These are phyloP conservation scores for Penicillium simplicissimum DNA, from an alignment of 495 filamentous ascomycete genomes.

Conservation along the genomic window DNA sequence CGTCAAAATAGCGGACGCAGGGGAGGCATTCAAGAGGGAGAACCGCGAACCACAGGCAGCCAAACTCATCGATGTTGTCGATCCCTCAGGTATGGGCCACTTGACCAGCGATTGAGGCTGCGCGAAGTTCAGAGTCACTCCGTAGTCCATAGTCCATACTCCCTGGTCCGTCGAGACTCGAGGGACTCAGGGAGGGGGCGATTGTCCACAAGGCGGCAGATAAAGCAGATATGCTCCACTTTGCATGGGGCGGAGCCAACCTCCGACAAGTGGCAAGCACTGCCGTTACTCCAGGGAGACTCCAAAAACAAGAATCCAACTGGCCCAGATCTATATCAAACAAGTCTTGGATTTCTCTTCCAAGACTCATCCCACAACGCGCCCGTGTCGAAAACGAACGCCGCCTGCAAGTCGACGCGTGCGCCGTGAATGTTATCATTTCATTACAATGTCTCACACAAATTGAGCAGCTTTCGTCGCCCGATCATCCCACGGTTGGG, in stretches of 20 bases:
- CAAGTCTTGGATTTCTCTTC: not conserved
- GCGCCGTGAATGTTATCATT: not conserved
- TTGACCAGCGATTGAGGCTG: not conserved
- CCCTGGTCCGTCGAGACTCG: not conserved
- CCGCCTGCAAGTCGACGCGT: not conserved
- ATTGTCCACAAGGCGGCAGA: not conserved
- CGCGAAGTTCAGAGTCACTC: not conserved
- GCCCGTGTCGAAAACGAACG: not conserved
- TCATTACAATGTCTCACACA: not conserved
- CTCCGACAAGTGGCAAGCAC: not conserved
- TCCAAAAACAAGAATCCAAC: not conserved
- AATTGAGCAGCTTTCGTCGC: not conserved
- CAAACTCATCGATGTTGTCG: not conserved
- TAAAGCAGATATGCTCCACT: not conserved
- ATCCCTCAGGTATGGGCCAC: not conserved
- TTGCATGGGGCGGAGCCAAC: not conserved
- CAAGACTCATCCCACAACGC: not conserved
- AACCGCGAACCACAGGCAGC: not conserved
- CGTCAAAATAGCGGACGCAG: slow-evolving; percentile 6
- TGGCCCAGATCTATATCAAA: not conserved
- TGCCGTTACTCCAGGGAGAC: not conserved
- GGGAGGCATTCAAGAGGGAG: not conserved
- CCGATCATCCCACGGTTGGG: not conserved
- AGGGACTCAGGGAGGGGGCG: too few species aligned
- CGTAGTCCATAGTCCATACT: not conserved